Conservation (phyloP, 148 eudicot species). For the Nyssa sinensis region DNA sequence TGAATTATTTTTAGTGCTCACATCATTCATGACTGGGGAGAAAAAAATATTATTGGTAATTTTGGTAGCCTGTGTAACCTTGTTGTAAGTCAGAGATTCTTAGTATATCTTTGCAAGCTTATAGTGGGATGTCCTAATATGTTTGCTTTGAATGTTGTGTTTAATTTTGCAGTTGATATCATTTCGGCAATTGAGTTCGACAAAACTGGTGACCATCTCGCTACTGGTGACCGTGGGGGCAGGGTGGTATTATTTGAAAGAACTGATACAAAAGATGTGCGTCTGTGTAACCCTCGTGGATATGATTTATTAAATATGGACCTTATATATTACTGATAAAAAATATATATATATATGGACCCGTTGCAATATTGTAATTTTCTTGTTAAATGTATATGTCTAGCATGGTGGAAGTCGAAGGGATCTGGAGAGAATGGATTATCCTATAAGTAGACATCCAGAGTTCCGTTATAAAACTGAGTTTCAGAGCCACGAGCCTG, state of each 20-base stretch:
- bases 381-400: constrained; percentile 12
- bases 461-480: constrained; percentile 98
- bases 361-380: not conserved
- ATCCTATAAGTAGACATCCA: constrained; percentile 69
- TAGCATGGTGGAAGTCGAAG: constrained; percentile 65
- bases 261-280: constrained; percentile 64
- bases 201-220: constrained; percentile 74
- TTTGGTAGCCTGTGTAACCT: not conserved
- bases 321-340: no score
- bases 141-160: constrained; percentile 13
- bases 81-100: not conserved
- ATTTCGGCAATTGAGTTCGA: constrained; percentile 82
- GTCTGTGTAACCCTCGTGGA: constrained; percentile 23
- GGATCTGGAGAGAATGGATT: constrained; percentile 76
- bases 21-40: not conserved
- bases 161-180: constrained; percentile 59
- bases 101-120: not conserved
- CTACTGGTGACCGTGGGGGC: constrained; percentile 84
- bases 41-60: not conserved
- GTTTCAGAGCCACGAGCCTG: constrained; percentile 99
- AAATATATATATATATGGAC: not conserved
- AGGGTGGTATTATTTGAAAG: constrained; percentile 78
- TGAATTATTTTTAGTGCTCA: not conserved
- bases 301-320: constrained; percentile 7
- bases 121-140: constrained; percentile 16